Evolutionary conservation across 2,329 filamentous ascomycete species (phyloP), one percentile per base, ranked within the genome.

Genomic region (Paracoccidioides brasiliensis): DNA sequence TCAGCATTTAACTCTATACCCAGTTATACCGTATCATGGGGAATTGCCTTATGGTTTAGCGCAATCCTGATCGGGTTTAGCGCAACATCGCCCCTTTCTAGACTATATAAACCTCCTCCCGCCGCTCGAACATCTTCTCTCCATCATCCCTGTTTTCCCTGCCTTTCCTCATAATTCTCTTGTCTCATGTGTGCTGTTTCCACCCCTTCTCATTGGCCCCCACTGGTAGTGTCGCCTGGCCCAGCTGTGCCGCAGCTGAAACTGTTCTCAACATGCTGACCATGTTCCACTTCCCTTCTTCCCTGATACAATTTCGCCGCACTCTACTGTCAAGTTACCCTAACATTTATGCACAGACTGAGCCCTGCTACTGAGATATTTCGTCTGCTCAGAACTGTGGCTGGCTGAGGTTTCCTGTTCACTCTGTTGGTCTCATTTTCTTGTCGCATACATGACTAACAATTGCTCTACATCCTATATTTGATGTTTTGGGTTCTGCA

Each of bases 121-220:
- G 32, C 14, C 32, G 45, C 45, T 37, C 45, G 12, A 48, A 48
- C 45, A 37, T 48, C 32, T 9, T 37, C 45, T 48, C 30, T 48
- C 49, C 49, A 40, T 52, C 28, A 28, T 52, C 38, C n/a, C 49
- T 52, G 41, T 52, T 41, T 52, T 41, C 49, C 35, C 28, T 52
- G 12, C n/a, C 14, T 48, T 48, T 48, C 10, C 30, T 48, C 30
- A 35, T 6, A 48, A 45, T 44, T 44, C 43, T 45, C 43, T 40
- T 50, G 10, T 37, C 46, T 50, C 46, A 33, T 40, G n/a, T 50
- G 46, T 50, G 30, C 46, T 22, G 7, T 32, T 28, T 37, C n/a
- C 46, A 5, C 37, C 48, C 48, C 37, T 9, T 9, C 48, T 22
- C 48, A 15, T 38, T 28, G 37, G 48, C 14, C 32, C 48, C 48